phyloP scores from a whole-genome alignment of 345 rosid genomes.

The Salix exigua region DNA sequence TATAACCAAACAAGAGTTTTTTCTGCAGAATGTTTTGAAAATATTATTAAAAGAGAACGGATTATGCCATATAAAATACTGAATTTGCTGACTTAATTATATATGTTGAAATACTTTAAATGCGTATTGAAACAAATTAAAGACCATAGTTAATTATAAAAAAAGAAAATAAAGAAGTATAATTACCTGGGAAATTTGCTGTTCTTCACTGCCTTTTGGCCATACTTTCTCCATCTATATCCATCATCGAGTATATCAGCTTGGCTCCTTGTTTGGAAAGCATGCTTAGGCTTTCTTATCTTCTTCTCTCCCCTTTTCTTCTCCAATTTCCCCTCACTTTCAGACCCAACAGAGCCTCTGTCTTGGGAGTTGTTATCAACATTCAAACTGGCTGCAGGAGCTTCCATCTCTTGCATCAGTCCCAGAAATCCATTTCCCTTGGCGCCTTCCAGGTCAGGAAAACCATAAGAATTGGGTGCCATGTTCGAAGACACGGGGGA shows the following conservation, averaged over 20 bases:
- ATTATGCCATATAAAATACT: not conserved
- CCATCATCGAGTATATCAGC: conserved; percentile 95
- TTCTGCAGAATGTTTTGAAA: not conserved
- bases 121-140: not conserved
- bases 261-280: conserved; percentile 84
- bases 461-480: not conserved
- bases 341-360: conserved; percentile 10
- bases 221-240: conserved; percentile 89
- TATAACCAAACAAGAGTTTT: not conserved
- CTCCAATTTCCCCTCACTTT: conserved; percentile 14
- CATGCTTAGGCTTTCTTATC: conserved; percentile 52
- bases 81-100: not conserved
- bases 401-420: conserved; percentile 25
- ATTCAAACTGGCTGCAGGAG: not conserved
- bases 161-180: not conserved
- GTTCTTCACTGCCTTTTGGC: conserved; percentile 81
- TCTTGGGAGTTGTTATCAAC: not conserved
- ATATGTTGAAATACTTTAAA: not conserved
- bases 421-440: conserved; percentile 29
- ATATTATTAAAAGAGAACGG: not conserved
- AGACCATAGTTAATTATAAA: not conserved
- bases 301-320: conserved; percentile 54
- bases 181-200: conserved; percentile 71
- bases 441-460: conserved; percentile 11
- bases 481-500: conserved; percentile 19